Evolutionary conservation across 352 stramenopile species (phyloP).

Genomic region (Globisporangium perplexum): DNA sequence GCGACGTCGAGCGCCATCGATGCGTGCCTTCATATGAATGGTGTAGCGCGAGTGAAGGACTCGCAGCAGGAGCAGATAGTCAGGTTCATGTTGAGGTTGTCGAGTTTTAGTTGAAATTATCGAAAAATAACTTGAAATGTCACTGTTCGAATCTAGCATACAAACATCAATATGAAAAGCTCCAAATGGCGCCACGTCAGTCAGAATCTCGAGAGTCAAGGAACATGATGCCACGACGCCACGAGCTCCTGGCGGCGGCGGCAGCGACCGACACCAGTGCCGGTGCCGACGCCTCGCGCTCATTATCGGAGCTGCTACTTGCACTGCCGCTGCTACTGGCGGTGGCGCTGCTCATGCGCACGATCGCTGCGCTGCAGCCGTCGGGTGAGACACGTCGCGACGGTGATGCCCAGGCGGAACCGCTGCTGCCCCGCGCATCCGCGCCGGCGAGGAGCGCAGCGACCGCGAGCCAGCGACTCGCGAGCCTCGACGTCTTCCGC

Average conservation of each 20-base stretch:
- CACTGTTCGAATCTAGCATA: no score
- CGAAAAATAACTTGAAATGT: no score
- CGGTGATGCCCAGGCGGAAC: not conserved
- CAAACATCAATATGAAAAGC: no score
- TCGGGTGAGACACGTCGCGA: not conserved
- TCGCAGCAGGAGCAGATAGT: not conserved
- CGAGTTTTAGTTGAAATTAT: no score
- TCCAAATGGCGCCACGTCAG: no score
- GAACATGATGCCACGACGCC: no score
- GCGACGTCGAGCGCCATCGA: not conserved
- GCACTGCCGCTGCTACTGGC: not conserved
- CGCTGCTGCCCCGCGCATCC: slow-evolving; percentile 1
- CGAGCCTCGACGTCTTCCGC: slow-evolving; percentile 62
- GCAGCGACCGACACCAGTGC: no score
- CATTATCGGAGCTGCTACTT: not conserved
- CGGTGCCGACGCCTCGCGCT: no score
- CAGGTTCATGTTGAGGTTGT: no score
- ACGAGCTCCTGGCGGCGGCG: no score
- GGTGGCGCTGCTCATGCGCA: not conserved
- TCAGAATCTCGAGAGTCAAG: no score
- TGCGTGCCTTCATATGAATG: slow-evolving; percentile 5
- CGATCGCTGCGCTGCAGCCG: not conserved
- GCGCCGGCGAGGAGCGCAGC: no score
- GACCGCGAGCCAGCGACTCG: slow-evolving; percentile 18
- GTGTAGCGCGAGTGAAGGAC: not conserved